Evolutionary conservation across 2,329 filamentous ascomycete genomes (phyloP).

Genomic region (Pseudogymnoascus verrucosus): DNA sequence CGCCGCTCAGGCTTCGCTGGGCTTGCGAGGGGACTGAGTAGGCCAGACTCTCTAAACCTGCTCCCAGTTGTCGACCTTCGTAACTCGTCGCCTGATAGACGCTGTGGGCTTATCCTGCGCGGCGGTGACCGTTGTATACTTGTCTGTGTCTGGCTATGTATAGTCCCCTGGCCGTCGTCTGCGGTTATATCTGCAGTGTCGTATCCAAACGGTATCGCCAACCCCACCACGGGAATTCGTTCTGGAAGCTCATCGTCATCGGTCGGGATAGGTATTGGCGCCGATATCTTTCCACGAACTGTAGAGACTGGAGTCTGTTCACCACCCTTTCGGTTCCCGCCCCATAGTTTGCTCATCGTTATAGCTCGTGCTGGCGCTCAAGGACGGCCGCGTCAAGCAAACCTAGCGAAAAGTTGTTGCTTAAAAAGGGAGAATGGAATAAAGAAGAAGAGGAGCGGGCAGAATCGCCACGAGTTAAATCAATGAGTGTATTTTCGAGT

Average conservation of each 20-base stretch:
- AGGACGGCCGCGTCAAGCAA: not conserved
- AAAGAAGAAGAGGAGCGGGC: not conserved
- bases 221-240: constrained; percentile 34
- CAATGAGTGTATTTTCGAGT: not conserved
- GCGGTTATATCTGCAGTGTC: constrained; percentile 6
- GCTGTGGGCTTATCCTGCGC: not conserved
- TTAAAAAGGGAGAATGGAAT: not conserved
- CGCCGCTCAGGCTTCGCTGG: constrained; percentile 41
- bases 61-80: not conserved
- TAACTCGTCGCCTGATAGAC: not conserved
- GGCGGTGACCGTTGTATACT: not conserved
- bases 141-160: not conserved
- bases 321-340: constrained; percentile 19
- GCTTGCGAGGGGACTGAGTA: constrained; percentile 19
- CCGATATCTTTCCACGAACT: constrained; percentile 53
- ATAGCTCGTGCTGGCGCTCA: not conserved
- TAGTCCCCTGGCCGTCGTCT: not conserved
- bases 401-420: not conserved
- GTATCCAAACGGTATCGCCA: constrained; percentile 28
- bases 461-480: constrained; percentile 1
- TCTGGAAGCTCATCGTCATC: constrained; percentile 50
- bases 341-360: constrained; percentile 24
- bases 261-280: constrained; percentile 48
- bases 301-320: constrained; percentile 28
- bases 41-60: not conserved